A percentile compares a stretch with the other conserved stretches of the same genome.
These are phyloP conservation scores for Acanthamoeba sp. DNA, from an alignment of 208 protist genomes.

Conservation along the genomic window DNA sequence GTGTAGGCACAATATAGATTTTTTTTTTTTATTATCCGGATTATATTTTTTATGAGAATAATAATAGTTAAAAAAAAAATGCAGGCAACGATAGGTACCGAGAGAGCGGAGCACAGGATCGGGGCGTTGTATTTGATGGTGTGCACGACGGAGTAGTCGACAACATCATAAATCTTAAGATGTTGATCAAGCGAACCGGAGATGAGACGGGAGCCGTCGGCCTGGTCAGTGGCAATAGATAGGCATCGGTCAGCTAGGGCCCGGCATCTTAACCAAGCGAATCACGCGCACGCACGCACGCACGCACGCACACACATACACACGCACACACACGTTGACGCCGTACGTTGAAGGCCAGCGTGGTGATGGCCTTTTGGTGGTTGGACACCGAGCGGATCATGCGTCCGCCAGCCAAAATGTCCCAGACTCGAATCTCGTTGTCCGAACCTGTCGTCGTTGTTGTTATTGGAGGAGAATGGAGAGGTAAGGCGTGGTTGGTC, in stretches of 20 bases:
- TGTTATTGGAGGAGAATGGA: background rate
- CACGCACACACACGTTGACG: background rate
- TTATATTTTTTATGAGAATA: too few species aligned
- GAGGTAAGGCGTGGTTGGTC: background rate
- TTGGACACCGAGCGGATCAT: slow-evolving; percentile 78
- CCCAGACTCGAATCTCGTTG: slow-evolving; percentile 82
- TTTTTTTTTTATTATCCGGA: too few species aligned
- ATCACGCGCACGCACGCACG: too few species aligned
- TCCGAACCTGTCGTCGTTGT: background rate
- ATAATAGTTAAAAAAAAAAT: background rate
- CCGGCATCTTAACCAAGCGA: too few species aligned
- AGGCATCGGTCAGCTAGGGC: too few species aligned
- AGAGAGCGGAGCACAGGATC: slow-evolving; percentile 78
- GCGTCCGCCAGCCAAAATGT: slow-evolving; percentile 80
- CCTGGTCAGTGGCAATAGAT: background rate
- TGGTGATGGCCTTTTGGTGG: slow-evolving; percentile 85
- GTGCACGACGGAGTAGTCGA: slow-evolving; percentile 81
- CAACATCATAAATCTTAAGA: slow-evolving; percentile 84
- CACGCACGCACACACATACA: background rate
- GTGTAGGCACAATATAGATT: too few species aligned
- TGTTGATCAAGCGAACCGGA: slow-evolving; percentile 83
- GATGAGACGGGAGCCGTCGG: slow-evolving; percentile 72
- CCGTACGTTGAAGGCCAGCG: slow-evolving; percentile 76
- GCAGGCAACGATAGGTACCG: slow-evolving; percentile 57
- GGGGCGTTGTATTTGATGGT: slow-evolving; percentile 83